phyloP scores from a whole-genome alignment of 1,284 basidiomycete species.

The Ceratobasidium sp. region DNA sequence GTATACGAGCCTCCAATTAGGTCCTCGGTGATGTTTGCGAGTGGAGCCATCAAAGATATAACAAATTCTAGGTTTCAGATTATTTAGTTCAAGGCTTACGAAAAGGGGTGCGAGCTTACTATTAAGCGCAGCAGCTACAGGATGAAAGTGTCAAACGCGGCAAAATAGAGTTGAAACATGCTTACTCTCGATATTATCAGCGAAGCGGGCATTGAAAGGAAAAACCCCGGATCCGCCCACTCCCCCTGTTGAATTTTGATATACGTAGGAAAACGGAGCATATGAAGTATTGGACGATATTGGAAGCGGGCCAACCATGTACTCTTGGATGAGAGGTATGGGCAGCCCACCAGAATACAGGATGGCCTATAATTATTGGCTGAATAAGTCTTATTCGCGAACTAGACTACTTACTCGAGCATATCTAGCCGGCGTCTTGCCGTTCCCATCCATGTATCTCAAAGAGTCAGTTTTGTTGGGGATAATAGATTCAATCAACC shows the following conservation, averaged over 20 bases:
- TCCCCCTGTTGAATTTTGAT: conserved; percentile 54
- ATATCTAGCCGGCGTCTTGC: conserved; percentile 44
- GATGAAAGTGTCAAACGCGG: conserved; percentile 50
- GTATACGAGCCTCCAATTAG: conserved; percentile 51
- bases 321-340: conserved; percentile 65
- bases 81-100: conserved; percentile 59
- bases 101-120: conserved; percentile 52
- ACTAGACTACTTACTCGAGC: neutral
- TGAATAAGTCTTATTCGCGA: conserved; percentile 51
- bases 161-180: conserved; percentile 51
- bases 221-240: conserved; percentile 64
- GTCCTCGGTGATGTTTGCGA: conserved; percentile 57
- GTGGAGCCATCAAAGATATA: conserved; percentile 39
- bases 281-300: conserved; percentile 57
- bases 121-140: conserved; percentile 59
- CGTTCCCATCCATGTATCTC: conserved; percentile 61
- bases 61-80: conserved; percentile 53
- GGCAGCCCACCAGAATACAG: conserved; percentile 65
- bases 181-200: conserved; percentile 18
- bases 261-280: conserved; percentile 44
- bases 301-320: conserved; percentile 71
- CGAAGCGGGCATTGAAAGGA: conserved; percentile 66
- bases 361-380: conserved; percentile 64
- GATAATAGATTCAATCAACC: conserved; percentile 64
- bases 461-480: conserved; percentile 67